A percentile compares a stretch with the other conserved stretches of the same genome.
Conservation (phyloP, 352 stramenopile species). For the Phytophthora nicotianae region DNA sequence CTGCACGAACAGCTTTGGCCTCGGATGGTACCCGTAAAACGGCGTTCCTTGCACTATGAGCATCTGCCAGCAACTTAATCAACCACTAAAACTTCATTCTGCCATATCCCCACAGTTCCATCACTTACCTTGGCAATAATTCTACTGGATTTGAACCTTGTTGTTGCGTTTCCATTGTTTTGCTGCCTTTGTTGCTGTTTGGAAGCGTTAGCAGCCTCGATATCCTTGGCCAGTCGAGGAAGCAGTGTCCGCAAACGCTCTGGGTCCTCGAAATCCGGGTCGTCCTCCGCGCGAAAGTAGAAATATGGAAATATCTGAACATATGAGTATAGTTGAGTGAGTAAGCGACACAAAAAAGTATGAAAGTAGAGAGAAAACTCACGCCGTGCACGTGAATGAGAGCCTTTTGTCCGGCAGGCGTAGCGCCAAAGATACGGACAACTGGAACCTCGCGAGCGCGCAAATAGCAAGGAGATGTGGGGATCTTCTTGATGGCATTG, state of each 20-base stretch:
- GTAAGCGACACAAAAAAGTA: neutral
- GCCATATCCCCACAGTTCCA: neutral
- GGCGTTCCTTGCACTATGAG: slow-evolving; percentile 86
- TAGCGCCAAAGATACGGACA: slow-evolving; percentile 90
- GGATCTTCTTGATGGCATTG: slow-evolving; percentile 47
- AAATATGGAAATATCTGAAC: slow-evolving; percentile 90
- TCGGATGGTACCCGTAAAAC: slow-evolving; percentile 90
- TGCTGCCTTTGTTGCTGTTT: slow-evolving; percentile 49
- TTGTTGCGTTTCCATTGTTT: slow-evolving; percentile 12
- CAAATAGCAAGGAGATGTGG: slow-evolving; percentile 69
- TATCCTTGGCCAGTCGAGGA: slow-evolving; percentile 71
- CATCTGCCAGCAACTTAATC: slow-evolving; percentile 46
- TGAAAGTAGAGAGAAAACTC: slow-evolving; percentile 7
- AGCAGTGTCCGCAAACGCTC: slow-evolving; percentile 62
- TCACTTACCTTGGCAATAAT: slow-evolving; percentile 73
- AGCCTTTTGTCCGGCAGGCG: slow-evolving; percentile 88
- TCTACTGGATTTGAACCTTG: slow-evolving; percentile 24
- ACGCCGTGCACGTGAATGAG: slow-evolving; percentile 91
- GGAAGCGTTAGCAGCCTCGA: slow-evolving; percentile 58
- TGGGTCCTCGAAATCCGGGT: slow-evolving; percentile 67
- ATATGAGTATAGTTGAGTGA: neutral
- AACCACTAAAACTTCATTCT: neutral
- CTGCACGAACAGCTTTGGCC: slow-evolving; percentile 83
- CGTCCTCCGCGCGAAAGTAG: slow-evolving; percentile 80
- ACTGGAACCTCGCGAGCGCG: slow-evolving; percentile 79